Conservation (phyloP, 768 basidiomycete species). For the Leucocoprinus sp. region DNA sequence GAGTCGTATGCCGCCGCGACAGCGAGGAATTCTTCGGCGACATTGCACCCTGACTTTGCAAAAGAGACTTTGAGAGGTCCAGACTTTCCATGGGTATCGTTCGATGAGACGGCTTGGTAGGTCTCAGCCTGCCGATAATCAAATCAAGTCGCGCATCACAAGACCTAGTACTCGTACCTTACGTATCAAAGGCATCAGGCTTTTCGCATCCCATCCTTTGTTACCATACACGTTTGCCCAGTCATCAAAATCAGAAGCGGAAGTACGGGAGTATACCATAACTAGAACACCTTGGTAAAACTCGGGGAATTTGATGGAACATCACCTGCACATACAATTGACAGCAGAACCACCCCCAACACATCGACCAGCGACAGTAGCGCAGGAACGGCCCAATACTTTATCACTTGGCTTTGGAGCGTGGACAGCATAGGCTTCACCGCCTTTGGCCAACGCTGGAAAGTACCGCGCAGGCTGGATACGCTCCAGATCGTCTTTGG, state of each 20-base stretch:
- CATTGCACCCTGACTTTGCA: constrained; percentile 27
- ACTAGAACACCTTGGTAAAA: constrained; percentile 20
- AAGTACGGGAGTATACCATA: constrained; percentile 48
- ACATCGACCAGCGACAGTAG: constrained; percentile 39
- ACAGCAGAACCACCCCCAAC: constrained; percentile 58
- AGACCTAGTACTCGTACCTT: constrained; percentile 31
- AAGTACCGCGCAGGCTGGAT: constrained; percentile 47
- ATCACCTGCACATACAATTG: constrained; percentile 35
- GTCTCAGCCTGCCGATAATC: constrained; percentile 29
- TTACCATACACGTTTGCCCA: constrained; percentile 48
- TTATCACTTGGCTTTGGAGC: constrained; percentile 34
- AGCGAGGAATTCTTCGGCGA: constrained; percentile 32
- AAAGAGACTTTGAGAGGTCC: constrained; percentile 46
- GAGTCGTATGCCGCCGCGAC: neutral
- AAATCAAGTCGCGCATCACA: neutral
- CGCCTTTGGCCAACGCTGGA: constrained; percentile 28
- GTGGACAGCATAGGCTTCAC: constrained; percentile 38
- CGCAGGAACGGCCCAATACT: constrained; percentile 32
- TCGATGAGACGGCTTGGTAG: constrained; percentile 21
- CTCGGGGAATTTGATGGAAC: neutral
- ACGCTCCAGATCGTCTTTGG: constrained; percentile 36
- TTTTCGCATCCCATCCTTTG: constrained; percentile 51
- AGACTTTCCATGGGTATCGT: constrained; percentile 35
- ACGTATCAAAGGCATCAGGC: constrained; percentile 48
- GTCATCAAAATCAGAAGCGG: constrained; percentile 58